These are phyloP conservation scores for Cicer arietinum DNA, from an alignment of 306 rosid species.

Conservation along the genomic window DNA sequence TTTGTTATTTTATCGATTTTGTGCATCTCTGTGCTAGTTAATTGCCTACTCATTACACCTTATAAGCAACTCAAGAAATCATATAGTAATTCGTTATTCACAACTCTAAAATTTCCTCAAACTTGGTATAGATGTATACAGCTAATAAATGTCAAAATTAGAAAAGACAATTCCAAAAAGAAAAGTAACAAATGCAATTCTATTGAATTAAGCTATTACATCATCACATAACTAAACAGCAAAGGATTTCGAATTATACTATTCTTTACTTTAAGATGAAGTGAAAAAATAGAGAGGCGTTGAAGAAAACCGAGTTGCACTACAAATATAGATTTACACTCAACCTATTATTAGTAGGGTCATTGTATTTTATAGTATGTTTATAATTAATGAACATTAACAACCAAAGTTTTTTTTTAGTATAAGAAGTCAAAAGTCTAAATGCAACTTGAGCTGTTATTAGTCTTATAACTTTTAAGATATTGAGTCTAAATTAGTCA, in stretches of 20 bases:
- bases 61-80: slow-evolving; percentile 54
- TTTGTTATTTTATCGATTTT: slow-evolving; percentile 61
- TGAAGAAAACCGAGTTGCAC: slow-evolving; percentile 38
- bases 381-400: background rate
- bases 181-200: slow-evolving; percentile 2
- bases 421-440: slow-evolving; percentile 38
- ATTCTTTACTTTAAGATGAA: slow-evolving; percentile 37
- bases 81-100: slow-evolving; percentile 48
- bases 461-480: too few relatives aligned
- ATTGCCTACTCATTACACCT: slow-evolving; percentile 63
- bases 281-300: slow-evolving; percentile 33
- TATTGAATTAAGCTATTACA: slow-evolving; percentile 26
- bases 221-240: slow-evolving; percentile 1
- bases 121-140: slow-evolving; percentile 33
- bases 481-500: too few relatives aligned
- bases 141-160: slow-evolving; percentile 34
- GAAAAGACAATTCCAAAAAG: slow-evolving; percentile 22
- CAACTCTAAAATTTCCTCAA: slow-evolving; percentile 45
- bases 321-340: slow-evolving; percentile 37
- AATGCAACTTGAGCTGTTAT: background rate
- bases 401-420: background rate
- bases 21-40: slow-evolving; percentile 56
- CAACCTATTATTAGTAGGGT: slow-evolving; percentile 39
- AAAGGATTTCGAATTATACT: background rate
- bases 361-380: background rate